Evolutionary conservation across 495 filamentous ascomycete genomes (phyloP).

Genomic region (Aspergillus cristatus): DNA sequence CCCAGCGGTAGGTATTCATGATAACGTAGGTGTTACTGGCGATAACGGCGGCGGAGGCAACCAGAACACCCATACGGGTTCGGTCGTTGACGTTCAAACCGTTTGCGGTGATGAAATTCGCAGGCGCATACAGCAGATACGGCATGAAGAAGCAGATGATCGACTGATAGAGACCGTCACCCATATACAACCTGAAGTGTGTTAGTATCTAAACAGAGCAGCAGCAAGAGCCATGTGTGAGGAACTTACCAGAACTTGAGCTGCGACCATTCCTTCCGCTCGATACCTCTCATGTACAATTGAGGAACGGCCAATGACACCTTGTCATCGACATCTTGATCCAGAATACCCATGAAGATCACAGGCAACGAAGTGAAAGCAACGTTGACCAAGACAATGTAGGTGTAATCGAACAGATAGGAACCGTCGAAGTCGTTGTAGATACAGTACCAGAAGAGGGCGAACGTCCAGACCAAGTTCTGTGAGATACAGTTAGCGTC

Average conservation of each 20-base stretch:
- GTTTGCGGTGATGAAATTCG: conserved; percentile 54
- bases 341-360: conserved; percentile 92
- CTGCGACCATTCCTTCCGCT: conserved; percentile 95
- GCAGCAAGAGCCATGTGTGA: neutral
- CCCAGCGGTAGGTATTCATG: conserved; percentile 95
- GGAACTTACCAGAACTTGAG: conserved; percentile 81
- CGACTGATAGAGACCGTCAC: conserved; percentile 91
- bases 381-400: conserved; percentile 92
- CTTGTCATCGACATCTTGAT: conserved; percentile 92
- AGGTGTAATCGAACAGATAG: conserved; percentile 96
- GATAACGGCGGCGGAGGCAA: conserved; percentile 69
- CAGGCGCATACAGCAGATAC: conserved; percentile 64
- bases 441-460: conserved; percentile 96
- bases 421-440: conserved; percentile 93
- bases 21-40: conserved; percentile 87
- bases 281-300: conserved; percentile 90
- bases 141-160: conserved; percentile 88
- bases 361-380: conserved; percentile 95
- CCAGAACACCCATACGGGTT: conserved; percentile 71
- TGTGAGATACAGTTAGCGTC: conserved; percentile 12
- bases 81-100: conserved; percentile 68
- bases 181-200: conserved; percentile 74
- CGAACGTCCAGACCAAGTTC: conserved; percentile 97
- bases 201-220: conserved; percentile 11
- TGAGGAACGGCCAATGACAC: conserved; percentile 93